A percentile compares a stretch with the other conserved stretches of the same genome.
These are phyloP conservation scores for Plenodomus lindquistii DNA, from an alignment of 2,329 filamentous ascomycete species.

Conservation along the genomic window DNA sequence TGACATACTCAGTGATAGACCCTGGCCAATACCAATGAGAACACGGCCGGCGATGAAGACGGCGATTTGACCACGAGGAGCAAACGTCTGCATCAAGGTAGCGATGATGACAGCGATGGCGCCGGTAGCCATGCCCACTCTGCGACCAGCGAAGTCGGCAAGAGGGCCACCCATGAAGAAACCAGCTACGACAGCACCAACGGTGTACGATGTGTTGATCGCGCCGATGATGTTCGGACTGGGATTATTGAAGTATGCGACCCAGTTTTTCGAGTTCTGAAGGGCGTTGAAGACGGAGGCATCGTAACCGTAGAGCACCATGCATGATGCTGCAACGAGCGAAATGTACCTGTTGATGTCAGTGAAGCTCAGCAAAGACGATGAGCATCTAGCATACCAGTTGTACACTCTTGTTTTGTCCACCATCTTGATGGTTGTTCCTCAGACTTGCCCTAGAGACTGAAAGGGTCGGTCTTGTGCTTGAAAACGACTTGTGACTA, in stretches of 20 bases:
- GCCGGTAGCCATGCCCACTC: slow-evolving; percentile 67
- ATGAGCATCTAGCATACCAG: slow-evolving; percentile 41
- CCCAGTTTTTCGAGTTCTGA: slow-evolving; percentile 69
- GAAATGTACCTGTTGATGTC: slow-evolving; percentile 62
- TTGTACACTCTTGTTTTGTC: slow-evolving; percentile 51
- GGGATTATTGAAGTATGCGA: slow-evolving; percentile 63
- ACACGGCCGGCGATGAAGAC: slow-evolving; percentile 71
- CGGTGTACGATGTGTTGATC: slow-evolving; percentile 71
- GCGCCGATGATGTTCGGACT: slow-evolving; percentile 55
- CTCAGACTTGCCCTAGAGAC: background rate
- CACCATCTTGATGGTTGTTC: slow-evolving; percentile 34
- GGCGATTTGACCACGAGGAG: slow-evolving; percentile 61
- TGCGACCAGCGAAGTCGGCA: slow-evolving; percentile 65
- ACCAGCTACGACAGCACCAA: slow-evolving; percentile 70
- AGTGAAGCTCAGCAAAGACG: background rate
- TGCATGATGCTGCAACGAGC: slow-evolving; percentile 71
- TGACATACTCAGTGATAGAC: slow-evolving; percentile 60
- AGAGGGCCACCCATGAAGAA: slow-evolving; percentile 70
- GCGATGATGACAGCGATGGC: slow-evolving; percentile 68
- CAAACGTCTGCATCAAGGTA: slow-evolving; percentile 70
- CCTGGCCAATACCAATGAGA: slow-evolving; percentile 71
- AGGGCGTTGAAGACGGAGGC: slow-evolving; percentile 74
- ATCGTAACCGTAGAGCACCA: slow-evolving; percentile 77
- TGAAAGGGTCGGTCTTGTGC: background rate
- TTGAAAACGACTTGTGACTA: slow-evolving; percentile 7